Percentiles rank a stretch among this genome's conserved stretches.
phyloP scores from a whole-genome alignment of 495 filamentous ascomycete species.

The Apiosordaria backusii region DNA sequence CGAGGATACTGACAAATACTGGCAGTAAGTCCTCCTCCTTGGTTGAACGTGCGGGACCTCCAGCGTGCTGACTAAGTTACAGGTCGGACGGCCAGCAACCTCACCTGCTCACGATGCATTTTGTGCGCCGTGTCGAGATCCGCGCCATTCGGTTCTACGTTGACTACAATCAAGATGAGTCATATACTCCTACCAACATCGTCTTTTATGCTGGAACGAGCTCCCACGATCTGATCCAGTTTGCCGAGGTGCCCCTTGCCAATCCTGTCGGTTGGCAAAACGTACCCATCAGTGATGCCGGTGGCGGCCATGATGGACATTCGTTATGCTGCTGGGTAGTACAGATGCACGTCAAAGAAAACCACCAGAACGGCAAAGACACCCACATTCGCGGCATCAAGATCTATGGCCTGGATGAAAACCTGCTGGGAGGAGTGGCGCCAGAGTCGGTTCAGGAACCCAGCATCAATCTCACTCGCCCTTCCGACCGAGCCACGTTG shows the following conservation, averaged over 20 bases:
- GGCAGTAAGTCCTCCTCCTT: slow-evolving; percentile 60
- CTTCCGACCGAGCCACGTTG: slow-evolving; percentile 15
- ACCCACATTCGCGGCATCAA: slow-evolving; percentile 93
- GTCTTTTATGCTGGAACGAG: slow-evolving; percentile 81
- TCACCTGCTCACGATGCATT: slow-evolving; percentile 89
- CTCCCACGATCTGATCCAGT: slow-evolving; percentile 80
- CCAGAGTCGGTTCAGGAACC: slow-evolving; percentile 10
- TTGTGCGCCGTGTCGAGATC: slow-evolving; percentile 87
- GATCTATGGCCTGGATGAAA: slow-evolving; percentile 74
- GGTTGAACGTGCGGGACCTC: background rate
- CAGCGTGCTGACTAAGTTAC: slow-evolving; percentile 12
- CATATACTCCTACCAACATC: slow-evolving; percentile 94
- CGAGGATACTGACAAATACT: slow-evolving; percentile 76
- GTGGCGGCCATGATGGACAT: slow-evolving; percentile 57
- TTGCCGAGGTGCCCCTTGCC: slow-evolving; percentile 72
- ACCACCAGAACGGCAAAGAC: slow-evolving; percentile 99
- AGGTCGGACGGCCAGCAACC: slow-evolving; percentile 91
- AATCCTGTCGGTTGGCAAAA: slow-evolving; percentile 87
- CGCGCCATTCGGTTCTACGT: slow-evolving; percentile 80
- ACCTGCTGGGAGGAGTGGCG: slow-evolving; percentile 19
- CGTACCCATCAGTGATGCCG: slow-evolving; percentile 68
- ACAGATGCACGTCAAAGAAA: slow-evolving; percentile 84
- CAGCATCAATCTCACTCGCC: slow-evolving; percentile 24
- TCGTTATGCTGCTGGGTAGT: slow-evolving; percentile 81
- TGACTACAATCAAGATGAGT: slow-evolving; percentile 88